A percentile compares a stretch with the other conserved stretches of the same genome.
Conservation (phyloP, 2,329 filamentous ascomycete genomes). For the Byssoonygena ceratinophila region DNA sequence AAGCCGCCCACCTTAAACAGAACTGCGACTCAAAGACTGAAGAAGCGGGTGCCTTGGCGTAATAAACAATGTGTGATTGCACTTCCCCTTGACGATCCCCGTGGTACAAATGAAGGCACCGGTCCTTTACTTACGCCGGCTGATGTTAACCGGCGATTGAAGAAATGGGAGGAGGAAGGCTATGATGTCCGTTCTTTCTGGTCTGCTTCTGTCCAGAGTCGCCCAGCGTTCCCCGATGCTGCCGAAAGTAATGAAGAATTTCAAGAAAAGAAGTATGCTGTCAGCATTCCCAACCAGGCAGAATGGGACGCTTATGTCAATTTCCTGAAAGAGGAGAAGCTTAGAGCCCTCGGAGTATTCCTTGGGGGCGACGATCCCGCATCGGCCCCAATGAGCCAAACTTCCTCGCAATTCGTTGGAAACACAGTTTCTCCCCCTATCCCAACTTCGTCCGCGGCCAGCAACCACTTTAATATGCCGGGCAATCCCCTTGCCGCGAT, state of each 20-base stretch:
- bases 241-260: constrained; percentile 30
- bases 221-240: constrained; percentile 35
- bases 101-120: constrained; percentile 42
- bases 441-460: constrained; percentile 65
- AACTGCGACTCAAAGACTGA: constrained; percentile 32
- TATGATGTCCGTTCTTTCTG: constrained; percentile 36
- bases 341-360: constrained; percentile 80
- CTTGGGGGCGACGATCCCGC: constrained; percentile 62
- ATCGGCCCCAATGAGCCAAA: constrained; percentile 52
- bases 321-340: constrained; percentile 77
- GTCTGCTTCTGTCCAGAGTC: constrained; percentile 31
- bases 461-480: constrained; percentile 52
- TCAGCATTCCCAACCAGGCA: constrained; percentile 38
- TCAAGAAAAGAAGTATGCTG: constrained; percentile 24
- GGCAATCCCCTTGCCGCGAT: constrained; percentile 54
- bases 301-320: constrained; percentile 71
- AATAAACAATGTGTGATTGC: constrained; percentile 64
- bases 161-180: constrained; percentile 35
- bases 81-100: constrained; percentile 56
- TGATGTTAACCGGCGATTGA: constrained; percentile 33
- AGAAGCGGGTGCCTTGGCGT: constrained; percentile 64
- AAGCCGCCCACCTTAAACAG: constrained; percentile 11
- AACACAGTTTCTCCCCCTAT: constrained; percentile 76
- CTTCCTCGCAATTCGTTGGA: constrained; percentile 60
- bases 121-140: constrained; percentile 30